Percentiles rank a stretch among this genome's conserved stretches.
Conservation (phyloP, 352 stramenopile species). For the Phytophthora tubulina region DNA sequence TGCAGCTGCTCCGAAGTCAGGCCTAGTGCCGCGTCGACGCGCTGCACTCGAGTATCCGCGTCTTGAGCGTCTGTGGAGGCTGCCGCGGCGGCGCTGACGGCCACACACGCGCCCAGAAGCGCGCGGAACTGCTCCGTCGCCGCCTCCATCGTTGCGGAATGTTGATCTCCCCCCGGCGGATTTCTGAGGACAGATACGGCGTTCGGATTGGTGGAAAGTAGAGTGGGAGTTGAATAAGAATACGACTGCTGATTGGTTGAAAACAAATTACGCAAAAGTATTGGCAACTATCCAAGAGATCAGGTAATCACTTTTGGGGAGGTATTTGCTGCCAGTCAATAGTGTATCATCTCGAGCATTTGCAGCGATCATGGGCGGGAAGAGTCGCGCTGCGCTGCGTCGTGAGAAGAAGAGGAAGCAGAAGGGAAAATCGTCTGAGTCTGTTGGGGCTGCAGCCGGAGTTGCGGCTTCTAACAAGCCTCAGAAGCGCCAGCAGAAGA, state of each 20-base stretch:
- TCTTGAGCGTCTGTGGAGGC: constrained; percentile 5
- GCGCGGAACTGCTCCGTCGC: constrained; percentile 52
- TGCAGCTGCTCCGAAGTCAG: constrained; percentile 53
- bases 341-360: constrained; percentile 3
- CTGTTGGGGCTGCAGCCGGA: not conserved
- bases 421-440: constrained; percentile 9
- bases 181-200: constrained; percentile 14
- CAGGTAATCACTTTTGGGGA: constrained; percentile 12
- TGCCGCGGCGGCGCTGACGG: constrained; percentile 34
- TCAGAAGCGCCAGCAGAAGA: constrained; percentile 33
- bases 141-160: constrained; percentile 49
- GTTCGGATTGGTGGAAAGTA: constrained; percentile 50
- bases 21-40: constrained; percentile 23
- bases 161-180: constrained; percentile 17
- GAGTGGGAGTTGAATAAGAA: constrained; percentile 3
- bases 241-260: constrained; percentile 25
- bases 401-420: constrained; percentile 58
- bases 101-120: constrained; percentile 53
- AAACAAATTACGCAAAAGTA: constrained; percentile 3
- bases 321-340: constrained; percentile 24
- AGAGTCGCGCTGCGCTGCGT: constrained; percentile 53
- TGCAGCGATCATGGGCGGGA: constrained; percentile 42
- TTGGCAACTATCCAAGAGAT: not conserved
- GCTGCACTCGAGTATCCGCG: constrained; percentile 7
- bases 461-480: not conserved